Evolutionary conservation across 2,329 filamentous ascomycete genomes (phyloP).

Genomic region (Paecilomyces variotii): DNA sequence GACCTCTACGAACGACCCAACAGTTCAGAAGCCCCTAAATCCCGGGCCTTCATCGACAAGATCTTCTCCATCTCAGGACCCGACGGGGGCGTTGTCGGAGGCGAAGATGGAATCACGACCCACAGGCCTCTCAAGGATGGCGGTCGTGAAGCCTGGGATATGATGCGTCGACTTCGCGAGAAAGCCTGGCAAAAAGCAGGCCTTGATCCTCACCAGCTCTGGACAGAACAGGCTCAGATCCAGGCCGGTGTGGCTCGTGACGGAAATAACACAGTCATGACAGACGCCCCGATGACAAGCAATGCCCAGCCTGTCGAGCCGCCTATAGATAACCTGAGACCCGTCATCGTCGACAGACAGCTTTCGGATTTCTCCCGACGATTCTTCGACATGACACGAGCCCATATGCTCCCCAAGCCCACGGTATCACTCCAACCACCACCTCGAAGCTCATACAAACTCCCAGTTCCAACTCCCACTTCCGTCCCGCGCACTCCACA

Average conservation of each 20-base stretch:
- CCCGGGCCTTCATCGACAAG: conserved; percentile 39
- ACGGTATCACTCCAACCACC: conserved; percentile 17
- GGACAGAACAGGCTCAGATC: conserved; percentile 40
- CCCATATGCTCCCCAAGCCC: conserved; percentile 19
- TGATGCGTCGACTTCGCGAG: conserved; percentile 39
- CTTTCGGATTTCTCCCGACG: conserved; percentile 24
- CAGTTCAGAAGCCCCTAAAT: conserved; percentile 37
- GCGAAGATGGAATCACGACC: conserved; percentile 36
- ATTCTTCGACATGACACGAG: conserved; percentile 29
- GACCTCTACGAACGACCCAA: conserved; percentile 41
- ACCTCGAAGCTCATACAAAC: conserved; percentile 13
- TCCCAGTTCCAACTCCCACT: conserved; percentile 8
- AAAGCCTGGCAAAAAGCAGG: conserved; percentile 43
- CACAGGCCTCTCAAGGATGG: conserved; percentile 39
- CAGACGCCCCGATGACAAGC: neutral
- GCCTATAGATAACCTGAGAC: neutral
- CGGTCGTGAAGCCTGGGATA: conserved; percentile 42
- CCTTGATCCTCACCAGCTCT: conserved; percentile 38
- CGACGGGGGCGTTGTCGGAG: conserved; percentile 38
- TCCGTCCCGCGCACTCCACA: conserved; percentile 2
- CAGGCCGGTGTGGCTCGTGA: conserved; percentile 24
- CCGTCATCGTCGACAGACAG: conserved; percentile 9
- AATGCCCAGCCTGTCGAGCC: neutral
- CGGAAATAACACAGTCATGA: conserved; percentile 3
- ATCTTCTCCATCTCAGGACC: conserved; percentile 39